Evolutionary conservation across 2,329 filamentous ascomycete species (phyloP), one percentile per base, ranked within the genome.

Genomic region (Lachnellula hyalina): DNA sequence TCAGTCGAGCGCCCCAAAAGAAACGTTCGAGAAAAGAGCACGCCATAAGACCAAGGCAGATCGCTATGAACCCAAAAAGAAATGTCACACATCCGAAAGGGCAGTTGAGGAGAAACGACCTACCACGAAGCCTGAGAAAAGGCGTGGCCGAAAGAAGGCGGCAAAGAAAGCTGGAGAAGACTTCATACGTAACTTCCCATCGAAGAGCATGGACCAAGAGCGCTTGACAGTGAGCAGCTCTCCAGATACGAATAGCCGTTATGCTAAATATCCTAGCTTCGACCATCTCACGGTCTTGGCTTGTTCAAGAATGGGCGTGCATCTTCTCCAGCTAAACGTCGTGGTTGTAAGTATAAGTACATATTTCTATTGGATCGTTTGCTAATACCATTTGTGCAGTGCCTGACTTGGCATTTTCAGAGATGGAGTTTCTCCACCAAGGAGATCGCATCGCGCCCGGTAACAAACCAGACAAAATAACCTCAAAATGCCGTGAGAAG

Each of bases 41-140:
- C 76, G 84, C 34, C 72, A 77, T 59, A 87, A 79, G 67, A 85
- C 81, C 15, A 77, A 74, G 49, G 70, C 74, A 23, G 77, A 82
- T 62, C 78, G 75, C 35, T 86, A 86, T 63, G 75, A 82, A 28
- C 73, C 72, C 11, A 73, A 73, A 58, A 38, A 65, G 55, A 68
- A 36, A 68, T 61, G 45, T 64, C 67, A 28, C 63, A 57, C 46
- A 25, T 51, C 45, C 17, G 65, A 61, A 41, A 63, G 57, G 46
- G 65, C 21, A 45, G 32, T 28, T 23, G 17, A 55, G 35, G 38
- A 51, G 41, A 36, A 55, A n/a, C n/a, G 35, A n/a, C 12, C 15
- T 7, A 49, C 19, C 14, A 46, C 36, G 32, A 52, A 60, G 23
- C 64, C 57, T 25, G 63, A 63, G 35, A 71, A 67, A 35, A 67